These are phyloP conservation scores for Lachancea cidri DNA, from an alignment of 805 yeast genomes.

Conservation along the genomic window DNA sequence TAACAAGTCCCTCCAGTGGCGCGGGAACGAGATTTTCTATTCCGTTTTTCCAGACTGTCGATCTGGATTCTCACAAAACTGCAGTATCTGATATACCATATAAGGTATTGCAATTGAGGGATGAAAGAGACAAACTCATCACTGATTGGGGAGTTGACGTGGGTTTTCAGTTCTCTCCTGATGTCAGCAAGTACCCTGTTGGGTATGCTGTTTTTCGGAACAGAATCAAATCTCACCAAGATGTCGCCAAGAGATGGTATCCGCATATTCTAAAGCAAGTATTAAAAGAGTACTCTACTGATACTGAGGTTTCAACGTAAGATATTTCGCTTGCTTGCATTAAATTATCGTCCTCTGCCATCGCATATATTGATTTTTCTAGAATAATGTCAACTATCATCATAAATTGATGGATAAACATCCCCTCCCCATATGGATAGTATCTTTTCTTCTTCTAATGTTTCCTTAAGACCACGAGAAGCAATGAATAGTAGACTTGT, in stretches of 20 bases:
- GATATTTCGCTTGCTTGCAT: too few species aligned
- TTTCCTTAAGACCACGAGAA: too few species aligned
- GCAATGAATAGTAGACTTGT: too few species aligned
- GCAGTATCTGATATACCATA: constrained; percentile 11
- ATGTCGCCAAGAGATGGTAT: constrained; percentile 38
- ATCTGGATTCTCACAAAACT: constrained; percentile 12
- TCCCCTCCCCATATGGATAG: too few species aligned
- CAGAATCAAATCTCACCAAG: constrained; percentile 37
- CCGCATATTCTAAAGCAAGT: constrained; percentile 25
- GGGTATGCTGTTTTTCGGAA: constrained; percentile 40
- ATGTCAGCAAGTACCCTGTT: constrained; percentile 17
- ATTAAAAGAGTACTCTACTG: constrained; percentile 6
- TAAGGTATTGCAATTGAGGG: constrained; percentile 11
- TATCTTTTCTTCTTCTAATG: too few species aligned
- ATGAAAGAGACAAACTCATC: constrained; percentile 15
- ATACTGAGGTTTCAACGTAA: too few species aligned
- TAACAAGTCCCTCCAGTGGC: constrained; percentile 39
- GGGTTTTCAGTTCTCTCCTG: constrained; percentile 19
- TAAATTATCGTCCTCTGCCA: too few species aligned
- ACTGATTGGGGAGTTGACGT: constrained; percentile 15
- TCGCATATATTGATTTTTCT: too few species aligned
- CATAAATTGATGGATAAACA: too few species aligned
- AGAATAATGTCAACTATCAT: too few species aligned
- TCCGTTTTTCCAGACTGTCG: constrained; percentile 21
- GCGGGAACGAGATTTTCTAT: constrained; percentile 21